Evolutionary conservation across 2,329 filamentous ascomycete species (phyloP).

Genomic region (Pyrenophora teres): DNA sequence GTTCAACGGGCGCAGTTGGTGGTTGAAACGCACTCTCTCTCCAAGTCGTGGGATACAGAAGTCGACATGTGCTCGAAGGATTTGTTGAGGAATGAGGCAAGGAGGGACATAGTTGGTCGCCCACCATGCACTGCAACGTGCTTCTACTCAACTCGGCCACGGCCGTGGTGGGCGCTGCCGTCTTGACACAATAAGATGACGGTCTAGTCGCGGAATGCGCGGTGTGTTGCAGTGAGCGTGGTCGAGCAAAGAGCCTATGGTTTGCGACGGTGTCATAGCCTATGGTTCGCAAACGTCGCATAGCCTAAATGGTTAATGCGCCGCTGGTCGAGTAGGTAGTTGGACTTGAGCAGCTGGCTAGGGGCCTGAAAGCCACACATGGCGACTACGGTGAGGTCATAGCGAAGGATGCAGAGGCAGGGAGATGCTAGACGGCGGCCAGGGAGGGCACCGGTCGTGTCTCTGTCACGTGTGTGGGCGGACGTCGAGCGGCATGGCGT

Average conservation of each 20-base stretch:
- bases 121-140: conserved; percentile 9
- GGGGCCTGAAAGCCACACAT: conserved; percentile 13
- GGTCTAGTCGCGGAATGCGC: conserved; percentile 7
- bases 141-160: conserved; percentile 10
- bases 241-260: conserved; percentile 19
- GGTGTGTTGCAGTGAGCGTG: conserved; percentile 14
- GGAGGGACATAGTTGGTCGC: background rate
- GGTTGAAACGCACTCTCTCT: conserved; percentile 9
- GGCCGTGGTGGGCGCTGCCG: conserved; percentile 12
- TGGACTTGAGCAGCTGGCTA: conserved; percentile 22
- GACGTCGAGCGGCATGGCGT: background rate
- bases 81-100: background rate
- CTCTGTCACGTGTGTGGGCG: conserved; percentile 17
- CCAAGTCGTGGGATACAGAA: background rate
- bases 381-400: conserved; percentile 20
- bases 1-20: conserved; percentile 20
- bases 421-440: conserved; percentile 14
- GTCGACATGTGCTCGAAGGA: background rate
- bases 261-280: conserved; percentile 4
- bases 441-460: conserved; percentile 10
- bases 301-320: conserved; percentile 41
- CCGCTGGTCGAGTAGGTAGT: conserved; percentile 36
- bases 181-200: conserved; percentile 8
- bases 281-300: conserved; percentile 8
- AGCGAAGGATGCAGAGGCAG: conserved; percentile 17